phyloP scores from a whole-genome alignment of 768 basidiomycete genomes.

The Leccinum variicolor region DNA sequence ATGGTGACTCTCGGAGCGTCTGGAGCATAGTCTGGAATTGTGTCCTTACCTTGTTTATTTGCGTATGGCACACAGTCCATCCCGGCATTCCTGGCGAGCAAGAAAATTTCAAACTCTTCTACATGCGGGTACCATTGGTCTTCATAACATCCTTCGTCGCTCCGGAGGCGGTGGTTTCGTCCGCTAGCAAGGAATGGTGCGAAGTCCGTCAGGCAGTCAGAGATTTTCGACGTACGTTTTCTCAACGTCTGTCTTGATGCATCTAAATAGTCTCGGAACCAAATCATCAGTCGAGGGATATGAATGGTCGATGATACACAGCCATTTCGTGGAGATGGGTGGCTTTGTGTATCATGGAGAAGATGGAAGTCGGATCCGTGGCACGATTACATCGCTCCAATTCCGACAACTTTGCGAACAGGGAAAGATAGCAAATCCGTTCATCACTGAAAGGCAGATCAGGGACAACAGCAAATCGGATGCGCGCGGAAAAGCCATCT shows the following conservation, averaged over 20 bases:
- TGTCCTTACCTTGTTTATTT: not conserved
- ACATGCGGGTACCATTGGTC: not conserved
- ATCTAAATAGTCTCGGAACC: not conserved
- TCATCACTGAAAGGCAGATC: not conserved
- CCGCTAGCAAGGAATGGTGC: not conserved
- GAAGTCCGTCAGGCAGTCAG: not conserved
- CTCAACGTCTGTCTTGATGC: not conserved
- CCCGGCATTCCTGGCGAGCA: not conserved
- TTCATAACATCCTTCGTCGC: not conserved
- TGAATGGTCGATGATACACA: not conserved
- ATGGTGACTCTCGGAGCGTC: not conserved
- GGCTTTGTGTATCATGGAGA: not conserved
- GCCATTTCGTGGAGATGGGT: not conserved
- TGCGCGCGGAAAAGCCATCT: not conserved
- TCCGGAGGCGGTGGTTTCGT: not conserved
- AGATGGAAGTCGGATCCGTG: not conserved
- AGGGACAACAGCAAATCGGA: not conserved
- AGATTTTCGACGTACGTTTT: not conserved
- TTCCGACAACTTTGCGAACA: not conserved
- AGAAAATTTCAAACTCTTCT: not conserved
- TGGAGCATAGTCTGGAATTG: not conserved
- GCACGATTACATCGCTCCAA: not conserved
- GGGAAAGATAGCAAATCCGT: not conserved
- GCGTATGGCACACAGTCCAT: conserved; percentile 2
- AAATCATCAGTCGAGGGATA: not conserved